Base-by-base conservation (phyloP, 306 rosid species). In the Cicer pinnatifidum region DNA sequence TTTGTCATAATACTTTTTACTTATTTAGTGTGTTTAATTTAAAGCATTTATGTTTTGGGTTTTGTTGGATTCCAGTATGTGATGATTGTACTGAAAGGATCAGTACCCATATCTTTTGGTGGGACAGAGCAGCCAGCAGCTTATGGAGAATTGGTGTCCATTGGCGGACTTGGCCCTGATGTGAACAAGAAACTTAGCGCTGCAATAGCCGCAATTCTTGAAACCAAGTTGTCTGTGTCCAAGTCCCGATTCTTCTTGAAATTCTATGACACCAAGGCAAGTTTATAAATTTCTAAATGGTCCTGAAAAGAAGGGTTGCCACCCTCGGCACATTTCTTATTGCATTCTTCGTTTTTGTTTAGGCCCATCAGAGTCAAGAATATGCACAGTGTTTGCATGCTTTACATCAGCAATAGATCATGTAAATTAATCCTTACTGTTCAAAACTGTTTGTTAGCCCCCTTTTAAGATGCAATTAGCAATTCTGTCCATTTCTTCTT, bases 51-150 rank as follows among this genome's bases (percentile, higher is more conserved):
- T 28, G 3, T 9, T 68, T 28, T 28, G 4, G 46, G 59, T 38
- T 37, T 67, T 74, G 17, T 44, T 38, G 50, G 53, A 62, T 53
- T 84, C 80, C 89, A 94, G 99, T 89, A 91, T 85, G 97, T 91
- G 86, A 94, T 94, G 97, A 75, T 89, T 78, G 97, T 91, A 40
- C 84, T 94, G 86, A 91, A 91, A 82, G 99, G 99, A 69, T 94
- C 99, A 11, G 82, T 91, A 39, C 97, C 99, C 73, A 82, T 94
- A 6, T 35, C 99, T 68, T 94, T 94, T 86, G 95, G 96, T 71
- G 99, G 96, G 62, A 87, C 69, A 47, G 97, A 94, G 86, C 80
- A 89, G 78, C 96, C 96, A 33, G 96, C 99, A 45, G 99, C 97
- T 50, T 91, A 88, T 80, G 97, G 93, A 33, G 99, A 94, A 86